A percentile compares a stretch with the other conserved stretches of the same genome.
Evolutionary conservation across 257 asterid species (phyloP).

Genomic region (Jacaranda mimosifolia): DNA sequence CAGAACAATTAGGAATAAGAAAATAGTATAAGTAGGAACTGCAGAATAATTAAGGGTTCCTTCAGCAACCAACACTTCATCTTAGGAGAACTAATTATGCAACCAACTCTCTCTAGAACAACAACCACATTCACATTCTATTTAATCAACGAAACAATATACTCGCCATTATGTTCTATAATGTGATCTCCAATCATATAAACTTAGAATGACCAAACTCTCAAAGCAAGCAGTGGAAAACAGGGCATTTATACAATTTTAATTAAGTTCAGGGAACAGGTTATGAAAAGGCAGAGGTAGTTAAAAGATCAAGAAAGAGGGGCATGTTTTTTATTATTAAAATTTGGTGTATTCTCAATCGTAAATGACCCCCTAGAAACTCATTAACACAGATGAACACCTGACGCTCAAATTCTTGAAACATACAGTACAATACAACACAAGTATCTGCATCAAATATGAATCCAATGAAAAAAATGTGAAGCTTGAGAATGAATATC

Average conservation of each 20-base stretch:
- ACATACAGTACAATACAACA: no score
- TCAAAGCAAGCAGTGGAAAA: background rate
- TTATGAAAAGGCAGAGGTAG: no score
- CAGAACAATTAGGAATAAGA: slow-evolving; percentile 35
- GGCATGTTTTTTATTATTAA: no score
- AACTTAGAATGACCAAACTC: background rate
- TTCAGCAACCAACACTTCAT: background rate
- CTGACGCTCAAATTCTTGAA: no score
- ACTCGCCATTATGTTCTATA: background rate
- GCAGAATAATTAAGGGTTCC: background rate
- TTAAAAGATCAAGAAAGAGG: no score
- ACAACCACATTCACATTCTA: background rate
- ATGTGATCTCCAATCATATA: slow-evolving; percentile 8
- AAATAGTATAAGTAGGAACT: slow-evolving; percentile 18
- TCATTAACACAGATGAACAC: no score
- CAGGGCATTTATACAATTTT: background rate
- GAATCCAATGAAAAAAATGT: no score
- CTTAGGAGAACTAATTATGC: slow-evolving; percentile 20
- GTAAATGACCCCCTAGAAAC: no score
- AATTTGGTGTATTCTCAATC: no score
- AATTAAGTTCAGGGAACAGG: background rate
- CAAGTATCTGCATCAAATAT: no score
- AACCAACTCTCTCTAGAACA: background rate
- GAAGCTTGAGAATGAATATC: no score
- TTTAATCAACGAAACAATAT: background rate